These are phyloP conservation scores for Thermoascus crustaceus DNA, from an alignment of 2,329 filamentous ascomycete species.

Conservation along the genomic window DNA sequence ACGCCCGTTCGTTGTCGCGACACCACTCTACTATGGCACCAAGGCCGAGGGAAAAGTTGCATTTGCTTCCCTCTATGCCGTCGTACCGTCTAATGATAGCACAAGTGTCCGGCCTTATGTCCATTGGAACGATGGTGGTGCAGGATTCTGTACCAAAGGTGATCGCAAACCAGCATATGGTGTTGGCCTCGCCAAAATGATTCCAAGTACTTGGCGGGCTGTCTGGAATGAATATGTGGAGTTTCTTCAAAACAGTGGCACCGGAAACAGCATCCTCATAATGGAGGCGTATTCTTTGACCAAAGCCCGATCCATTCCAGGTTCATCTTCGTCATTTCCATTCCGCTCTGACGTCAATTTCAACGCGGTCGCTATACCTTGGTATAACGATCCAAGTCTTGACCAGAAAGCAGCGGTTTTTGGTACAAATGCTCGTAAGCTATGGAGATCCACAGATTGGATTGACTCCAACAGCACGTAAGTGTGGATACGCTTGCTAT, in stretches of 20 bases:
- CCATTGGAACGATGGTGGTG: constrained; percentile 32
- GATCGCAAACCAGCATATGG: constrained; percentile 35
- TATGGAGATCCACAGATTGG: constrained; percentile 17
- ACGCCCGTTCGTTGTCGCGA: constrained; percentile 19
- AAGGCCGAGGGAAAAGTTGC: constrained; percentile 17
- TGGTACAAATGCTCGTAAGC: constrained; percentile 21
- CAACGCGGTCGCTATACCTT: constrained; percentile 32
- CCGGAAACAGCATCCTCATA: constrained; percentile 27
- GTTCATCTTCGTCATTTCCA: constrained; percentile 20
- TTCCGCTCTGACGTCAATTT: constrained; percentile 28
- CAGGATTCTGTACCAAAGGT: constrained; percentile 29
- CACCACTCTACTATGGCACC: constrained; percentile 26
- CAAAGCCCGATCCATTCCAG: constrained; percentile 15
- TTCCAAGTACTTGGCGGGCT: constrained; percentile 28
- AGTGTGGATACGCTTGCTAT: no score
- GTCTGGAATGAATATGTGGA: constrained; percentile 32
- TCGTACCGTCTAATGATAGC: constrained; percentile 19
- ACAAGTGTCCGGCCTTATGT: constrained; percentile 26
- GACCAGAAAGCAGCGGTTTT: constrained; percentile 29
- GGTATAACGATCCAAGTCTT: constrained; percentile 30
- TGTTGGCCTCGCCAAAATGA: constrained; percentile 26
- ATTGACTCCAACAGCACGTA: not conserved
- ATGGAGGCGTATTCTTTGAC: constrained; percentile 26
- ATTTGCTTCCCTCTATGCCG: constrained; percentile 28
- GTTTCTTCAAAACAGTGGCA: constrained; percentile 27